These are phyloP conservation scores for Malania oleifera DNA, from an alignment of 164 flowering plant species.

Conservation along the genomic window DNA sequence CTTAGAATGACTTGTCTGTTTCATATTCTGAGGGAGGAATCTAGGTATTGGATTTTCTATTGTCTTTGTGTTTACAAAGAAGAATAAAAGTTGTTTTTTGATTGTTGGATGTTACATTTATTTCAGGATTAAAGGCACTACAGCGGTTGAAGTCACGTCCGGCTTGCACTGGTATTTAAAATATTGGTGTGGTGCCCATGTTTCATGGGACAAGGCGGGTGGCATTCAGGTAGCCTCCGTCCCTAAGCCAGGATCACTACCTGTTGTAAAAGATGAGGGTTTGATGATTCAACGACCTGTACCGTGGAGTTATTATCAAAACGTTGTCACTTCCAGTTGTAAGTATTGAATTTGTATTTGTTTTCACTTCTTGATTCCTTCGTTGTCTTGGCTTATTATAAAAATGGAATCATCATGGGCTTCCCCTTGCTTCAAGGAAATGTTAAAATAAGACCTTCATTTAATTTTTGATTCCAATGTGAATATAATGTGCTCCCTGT, in stretches of 20 bases:
- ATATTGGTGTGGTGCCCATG: constrained; percentile 86
- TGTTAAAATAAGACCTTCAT: too few relatives aligned
- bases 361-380: not conserved
- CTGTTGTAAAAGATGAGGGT: constrained; percentile 58
- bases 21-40: not conserved
- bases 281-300: constrained; percentile 68
- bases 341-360: constrained; percentile 22
- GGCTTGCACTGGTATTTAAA: constrained; percentile 95
- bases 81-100: too few relatives aligned
- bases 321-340: constrained; percentile 98
- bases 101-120: constrained; percentile 5
- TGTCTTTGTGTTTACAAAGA: too few relatives aligned
- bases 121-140: constrained; percentile 70
- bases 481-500: not conserved
- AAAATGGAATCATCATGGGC: not conserved
- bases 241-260: constrained; percentile 71
- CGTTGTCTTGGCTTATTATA: not conserved
- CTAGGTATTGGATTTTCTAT: too few relatives aligned
- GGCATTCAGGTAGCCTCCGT: constrained; percentile 74
- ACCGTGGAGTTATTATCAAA: constrained; percentile 96
- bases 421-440: too few relatives aligned
- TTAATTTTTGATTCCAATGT: too few relatives aligned
- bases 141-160: constrained; percentile 80
- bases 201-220: constrained; percentile 98
- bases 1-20: not conserved